A percentile compares a stretch with the other conserved stretches of the same genome.
These are phyloP conservation scores for Salpingoeca rosetta DNA, from an alignment of 78 protist species.

Conservation along the genomic window DNA sequence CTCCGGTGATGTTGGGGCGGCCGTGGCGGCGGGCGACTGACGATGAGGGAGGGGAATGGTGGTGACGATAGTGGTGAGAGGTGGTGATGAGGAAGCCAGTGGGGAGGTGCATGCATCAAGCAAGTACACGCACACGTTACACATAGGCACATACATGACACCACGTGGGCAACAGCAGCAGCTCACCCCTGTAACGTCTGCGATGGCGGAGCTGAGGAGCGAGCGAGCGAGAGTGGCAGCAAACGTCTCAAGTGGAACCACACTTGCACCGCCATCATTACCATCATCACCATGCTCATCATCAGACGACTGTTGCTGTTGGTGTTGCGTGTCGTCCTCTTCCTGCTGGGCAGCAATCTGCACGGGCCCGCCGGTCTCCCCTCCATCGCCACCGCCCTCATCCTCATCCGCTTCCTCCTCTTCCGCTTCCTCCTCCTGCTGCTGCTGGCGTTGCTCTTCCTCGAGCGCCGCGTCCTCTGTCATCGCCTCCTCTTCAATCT, in stretches of 20 bases:
- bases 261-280: background rate
- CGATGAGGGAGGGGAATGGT: no score
- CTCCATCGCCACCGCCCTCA: background rate
- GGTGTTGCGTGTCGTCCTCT: background rate
- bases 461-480: no score
- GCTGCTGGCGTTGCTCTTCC: background rate
- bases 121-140: background rate
- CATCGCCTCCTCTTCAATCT: no score
- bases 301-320: background rate
- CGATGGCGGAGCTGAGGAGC: background rate
- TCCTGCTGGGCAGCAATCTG: background rate
- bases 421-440: background rate
- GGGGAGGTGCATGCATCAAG: no score
- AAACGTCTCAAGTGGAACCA: background rate
- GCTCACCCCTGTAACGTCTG: no score
- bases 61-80: no score
- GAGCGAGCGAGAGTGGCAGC: background rate
- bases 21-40: no score
- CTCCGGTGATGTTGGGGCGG: no score
- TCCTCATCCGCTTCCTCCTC: background rate
- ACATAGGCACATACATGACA: background rate
- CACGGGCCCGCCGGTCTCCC: background rate
- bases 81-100: no score
- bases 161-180: no score
- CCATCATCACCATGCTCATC: background rate